Evolutionary conservation across 169 alveolate species (phyloP).

Genomic region (Babesia gibsoni): DNA sequence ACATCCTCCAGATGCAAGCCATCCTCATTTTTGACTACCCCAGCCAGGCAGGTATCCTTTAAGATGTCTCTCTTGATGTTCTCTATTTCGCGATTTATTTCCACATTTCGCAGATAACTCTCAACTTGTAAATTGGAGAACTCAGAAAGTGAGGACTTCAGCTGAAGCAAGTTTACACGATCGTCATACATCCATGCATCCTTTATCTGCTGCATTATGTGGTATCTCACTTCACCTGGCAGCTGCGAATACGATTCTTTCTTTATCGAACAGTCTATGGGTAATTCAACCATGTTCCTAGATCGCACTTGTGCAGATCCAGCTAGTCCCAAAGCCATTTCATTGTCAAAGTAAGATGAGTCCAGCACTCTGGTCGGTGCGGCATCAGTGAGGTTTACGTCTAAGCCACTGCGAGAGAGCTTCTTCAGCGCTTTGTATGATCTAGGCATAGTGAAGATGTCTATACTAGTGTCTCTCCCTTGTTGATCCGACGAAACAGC

Average conservation of each 20-base stretch:
- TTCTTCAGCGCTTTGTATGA: conserved; percentile 20
- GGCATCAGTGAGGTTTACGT: not conserved
- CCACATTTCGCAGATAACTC: conserved; percentile 77
- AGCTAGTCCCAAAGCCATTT: not conserved
- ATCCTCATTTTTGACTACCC: not conserved
- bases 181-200: conserved; percentile 77
- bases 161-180: conserved; percentile 70
- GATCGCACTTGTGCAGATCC: not conserved
- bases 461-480: not conserved
- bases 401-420: not conserved
- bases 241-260: conserved; percentile 77
- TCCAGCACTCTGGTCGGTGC: not conserved
- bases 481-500: not conserved
- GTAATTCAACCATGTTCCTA: conserved; percentile 5
- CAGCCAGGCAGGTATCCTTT: conserved; percentile 17
- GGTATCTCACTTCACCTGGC: conserved; percentile 72
- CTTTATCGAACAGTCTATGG: conserved; percentile 47
- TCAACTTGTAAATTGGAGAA: conserved; percentile 81
- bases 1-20: not conserved
- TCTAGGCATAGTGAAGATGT: conserved; percentile 15
- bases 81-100: conserved; percentile 81
- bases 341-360: not conserved
- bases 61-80: conserved; percentile 70
- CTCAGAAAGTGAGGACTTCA: conserved; percentile 73
- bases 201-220: conserved; percentile 75